phyloP scores from a whole-genome alignment of 2,329 filamentous ascomycete species.

The Pezicula carpinea region DNA sequence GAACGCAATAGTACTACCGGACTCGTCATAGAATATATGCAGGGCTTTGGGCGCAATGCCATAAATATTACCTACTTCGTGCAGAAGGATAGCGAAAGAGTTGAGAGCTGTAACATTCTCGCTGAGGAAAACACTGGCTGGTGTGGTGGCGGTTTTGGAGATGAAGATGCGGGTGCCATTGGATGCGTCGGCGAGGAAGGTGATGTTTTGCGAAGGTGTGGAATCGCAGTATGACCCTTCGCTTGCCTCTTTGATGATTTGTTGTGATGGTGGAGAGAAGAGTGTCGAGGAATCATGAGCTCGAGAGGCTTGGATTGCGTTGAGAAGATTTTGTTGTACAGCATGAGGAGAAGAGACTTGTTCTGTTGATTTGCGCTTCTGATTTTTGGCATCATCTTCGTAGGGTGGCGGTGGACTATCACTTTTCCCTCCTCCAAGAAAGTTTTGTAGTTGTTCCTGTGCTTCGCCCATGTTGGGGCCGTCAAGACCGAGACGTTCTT shows the following conservation, averaged over 20 bases:
- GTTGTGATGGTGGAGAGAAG: constrained; percentile 68
- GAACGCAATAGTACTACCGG: constrained; percentile 83
- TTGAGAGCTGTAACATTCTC: constrained; percentile 59
- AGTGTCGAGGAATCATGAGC: constrained; percentile 69
- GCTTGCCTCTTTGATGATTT: constrained; percentile 62
- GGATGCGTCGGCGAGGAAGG: constrained; percentile 63
- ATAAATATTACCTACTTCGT: constrained; percentile 69
- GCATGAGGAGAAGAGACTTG: constrained; percentile 56
- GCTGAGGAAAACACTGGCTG: constrained; percentile 53
- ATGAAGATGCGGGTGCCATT: constrained; percentile 73
- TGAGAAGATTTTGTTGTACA: constrained; percentile 67
- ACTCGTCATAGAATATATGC: constrained; percentile 83
- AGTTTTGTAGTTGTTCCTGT: constrained; percentile 40
- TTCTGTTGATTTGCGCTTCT: constrained; percentile 16
- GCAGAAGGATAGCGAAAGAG: constrained; percentile 63
- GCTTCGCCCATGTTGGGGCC: constrained; percentile 32
- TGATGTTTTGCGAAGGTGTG: constrained; percentile 67
- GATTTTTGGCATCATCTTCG: constrained; percentile 18
- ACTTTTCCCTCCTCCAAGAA: constrained; percentile 29
- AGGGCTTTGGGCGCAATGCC: constrained; percentile 62
- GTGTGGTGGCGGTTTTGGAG: constrained; percentile 45
- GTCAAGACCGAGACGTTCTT: constrained; percentile 65
- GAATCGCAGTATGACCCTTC: constrained; percentile 83
- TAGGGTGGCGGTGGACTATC: constrained; percentile 16
- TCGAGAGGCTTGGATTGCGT: constrained; percentile 73